Percentiles rank a stretch among this genome's conserved stretches.
phyloP scores from a whole-genome alignment of 1,284 basidiomycete species.

The Trichosporon sp. region DNA sequence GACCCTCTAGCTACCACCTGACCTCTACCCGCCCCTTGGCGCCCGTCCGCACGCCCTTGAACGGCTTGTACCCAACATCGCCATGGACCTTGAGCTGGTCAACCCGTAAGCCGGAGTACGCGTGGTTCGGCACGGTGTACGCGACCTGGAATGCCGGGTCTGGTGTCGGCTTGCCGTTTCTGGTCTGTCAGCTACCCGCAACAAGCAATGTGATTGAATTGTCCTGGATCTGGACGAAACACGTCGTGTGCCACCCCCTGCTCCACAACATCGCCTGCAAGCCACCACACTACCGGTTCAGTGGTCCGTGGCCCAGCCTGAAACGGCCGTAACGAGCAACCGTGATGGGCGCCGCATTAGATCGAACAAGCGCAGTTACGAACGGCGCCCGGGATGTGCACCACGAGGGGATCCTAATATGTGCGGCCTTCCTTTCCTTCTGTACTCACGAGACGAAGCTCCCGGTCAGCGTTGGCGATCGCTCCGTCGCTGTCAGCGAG shows the following conservation, averaged over 20 bases:
- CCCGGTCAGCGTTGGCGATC: constrained; percentile 66
- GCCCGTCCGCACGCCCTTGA: constrained; percentile 58
- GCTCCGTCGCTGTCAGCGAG: constrained; percentile 63
- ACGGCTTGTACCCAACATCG: constrained; percentile 55
- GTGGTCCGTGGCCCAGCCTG: background rate
- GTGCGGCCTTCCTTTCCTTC: background rate
- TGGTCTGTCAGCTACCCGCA: background rate
- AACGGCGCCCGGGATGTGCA: background rate
- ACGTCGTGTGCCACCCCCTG: background rate
- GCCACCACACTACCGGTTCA: background rate
- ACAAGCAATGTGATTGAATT: background rate
- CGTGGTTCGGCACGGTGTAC: constrained; percentile 68
- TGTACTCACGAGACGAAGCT: constrained; percentile 58
- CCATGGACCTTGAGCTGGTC: constrained; percentile 78
- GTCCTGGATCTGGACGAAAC: background rate
- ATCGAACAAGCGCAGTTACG: background rate
- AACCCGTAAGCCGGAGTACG: constrained; percentile 74
- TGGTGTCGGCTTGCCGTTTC: constrained; percentile 51
- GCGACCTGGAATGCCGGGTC: constrained; percentile 65
- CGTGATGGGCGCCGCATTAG: background rate
- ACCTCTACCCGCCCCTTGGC: constrained; percentile 43
- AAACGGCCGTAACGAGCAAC: background rate
- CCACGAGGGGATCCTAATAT: background rate
- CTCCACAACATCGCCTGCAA: background rate
- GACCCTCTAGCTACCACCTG: constrained; percentile 33